Percentiles rank a stretch among this genome's conserved stretches.
phyloP scores from a whole-genome alignment of 805 yeast genomes.

The Candida germanica region DNA sequence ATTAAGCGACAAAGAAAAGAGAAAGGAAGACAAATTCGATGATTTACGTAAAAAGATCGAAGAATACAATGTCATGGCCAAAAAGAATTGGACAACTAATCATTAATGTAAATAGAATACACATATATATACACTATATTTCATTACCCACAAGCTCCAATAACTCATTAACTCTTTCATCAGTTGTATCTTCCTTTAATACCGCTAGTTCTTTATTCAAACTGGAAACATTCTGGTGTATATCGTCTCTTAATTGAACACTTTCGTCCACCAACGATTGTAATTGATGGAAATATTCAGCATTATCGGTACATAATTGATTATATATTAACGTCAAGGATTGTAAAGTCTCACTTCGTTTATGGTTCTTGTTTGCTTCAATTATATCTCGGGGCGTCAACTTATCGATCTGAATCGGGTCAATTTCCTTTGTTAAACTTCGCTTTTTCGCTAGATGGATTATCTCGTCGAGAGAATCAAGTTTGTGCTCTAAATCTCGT shows the following conservation, averaged over 20 bases:
- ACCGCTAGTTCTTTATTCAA: constrained; percentile 20
- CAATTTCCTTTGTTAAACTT: constrained; percentile 13
- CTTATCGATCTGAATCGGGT: constrained; percentile 27
- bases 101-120: constrained; percentile 13
- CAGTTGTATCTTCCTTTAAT: constrained; percentile 17
- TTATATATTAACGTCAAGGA: constrained; percentile 33
- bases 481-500: constrained; percentile 38
- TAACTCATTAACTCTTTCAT: constrained; percentile 22
- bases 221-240: constrained; percentile 19
- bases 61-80: constrained; percentile 37
- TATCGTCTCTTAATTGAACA: constrained; percentile 18
- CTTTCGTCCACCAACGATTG: constrained; percentile 19
- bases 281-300: constrained; percentile 23
- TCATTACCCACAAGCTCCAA: constrained; percentile 15
- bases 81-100: constrained; percentile 20
- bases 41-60: constrained; percentile 40
- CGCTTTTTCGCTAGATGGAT: constrained; percentile 40
- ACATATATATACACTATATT: too few relatives aligned
- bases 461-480: constrained; percentile 48
- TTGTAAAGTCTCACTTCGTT: constrained; percentile 21
- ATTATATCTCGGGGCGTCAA: constrained; percentile 31
- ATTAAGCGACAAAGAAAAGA: constrained; percentile 32
- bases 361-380: constrained; percentile 23
- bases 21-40: constrained; percentile 24
- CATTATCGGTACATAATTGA: constrained; percentile 35